Evolutionary conservation across 805 yeast genomes (phyloP), one percentile per base, ranked within the genome.

Genomic region (Lipomyces yamadae): DNA sequence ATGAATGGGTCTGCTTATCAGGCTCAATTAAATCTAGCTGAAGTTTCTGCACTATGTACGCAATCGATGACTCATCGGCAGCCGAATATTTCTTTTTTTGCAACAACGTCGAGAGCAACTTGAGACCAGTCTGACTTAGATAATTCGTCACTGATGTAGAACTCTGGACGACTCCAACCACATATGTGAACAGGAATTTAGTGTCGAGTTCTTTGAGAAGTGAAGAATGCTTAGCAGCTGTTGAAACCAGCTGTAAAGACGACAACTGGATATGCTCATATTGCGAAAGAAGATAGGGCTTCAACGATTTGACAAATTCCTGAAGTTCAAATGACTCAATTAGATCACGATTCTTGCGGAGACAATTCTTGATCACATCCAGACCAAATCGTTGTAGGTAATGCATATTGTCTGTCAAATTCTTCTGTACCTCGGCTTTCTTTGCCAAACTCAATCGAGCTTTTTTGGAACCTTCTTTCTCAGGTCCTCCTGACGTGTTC

Each of bases 21-120:
- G 97, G 97, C 72, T 94, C 97, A 73, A 90, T 92, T 67, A 95
- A 80, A 78, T 95, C 98, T 1, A 97, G 96, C 75, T 85, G 86
- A 56, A 95, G 80, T 70, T 90, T 83, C 10, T 85, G 84, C 68
- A 95, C 78, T 32, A 94, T 80, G 74, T 89, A 91, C 63, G 90
- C 88, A 48, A 92, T 76, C 0, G 97, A 91, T 2, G 86, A 80
- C 39, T 88, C 89, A 72, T 89, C 90, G 71, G 92, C 76, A 59
- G 84, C 81, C 56, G 91, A 80, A 61, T 88, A 88, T 3, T 85
- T 83, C 73, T 86, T 88, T 72, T 88, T 88, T 72, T 94, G 85
- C 56, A 94, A 81, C 24, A 91, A 82, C 0, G 89, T 80, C 6
- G 97, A 85, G 62, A 95, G 78, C 70, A 88, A 90, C 72, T 87